Conservation (phyloP, 179 eudicot genomes). For the Gypsophila paniculata region DNA sequence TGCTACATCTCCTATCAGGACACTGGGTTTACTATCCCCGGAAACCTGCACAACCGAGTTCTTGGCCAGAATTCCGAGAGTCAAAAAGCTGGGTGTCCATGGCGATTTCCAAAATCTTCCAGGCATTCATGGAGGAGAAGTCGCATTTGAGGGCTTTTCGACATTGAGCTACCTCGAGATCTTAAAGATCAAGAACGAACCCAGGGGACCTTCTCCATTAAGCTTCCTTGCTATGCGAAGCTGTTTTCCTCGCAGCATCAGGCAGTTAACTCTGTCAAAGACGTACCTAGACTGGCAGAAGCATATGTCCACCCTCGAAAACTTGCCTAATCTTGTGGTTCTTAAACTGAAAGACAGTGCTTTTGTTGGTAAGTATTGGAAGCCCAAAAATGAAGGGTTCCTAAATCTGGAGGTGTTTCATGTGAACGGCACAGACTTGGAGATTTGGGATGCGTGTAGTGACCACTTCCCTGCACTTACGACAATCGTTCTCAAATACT, state of each 20-base stretch:
- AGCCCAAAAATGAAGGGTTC: constrained; percentile 20
- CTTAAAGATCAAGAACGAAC: constrained; percentile 15
- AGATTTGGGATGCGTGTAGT: constrained; percentile 15
- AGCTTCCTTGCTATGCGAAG: not conserved
- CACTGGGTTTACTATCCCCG: constrained; percentile 19
- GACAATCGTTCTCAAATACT: constrained; percentile 14
- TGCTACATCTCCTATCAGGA: constrained; percentile 17
- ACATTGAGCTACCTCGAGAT: constrained; percentile 6
- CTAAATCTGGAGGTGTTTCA: constrained; percentile 14
- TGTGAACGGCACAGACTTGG: constrained; percentile 19
- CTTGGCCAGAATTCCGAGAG: constrained; percentile 14
- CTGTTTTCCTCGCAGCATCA: constrained; percentile 11
- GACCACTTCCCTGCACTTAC: constrained; percentile 14
- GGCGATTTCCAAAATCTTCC: constrained; percentile 10
- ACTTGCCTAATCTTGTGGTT: constrained; percentile 20
- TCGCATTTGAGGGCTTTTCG: constrained; percentile 1
- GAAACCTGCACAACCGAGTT: constrained; percentile 23
- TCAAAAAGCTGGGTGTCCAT: constrained; percentile 14
- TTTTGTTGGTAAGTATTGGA: constrained; percentile 19
- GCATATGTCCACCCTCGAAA: constrained; percentile 20
- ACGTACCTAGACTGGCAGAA: constrained; percentile 17
- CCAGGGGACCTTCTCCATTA: not conserved
- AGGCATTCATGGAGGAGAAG: constrained; percentile 3
- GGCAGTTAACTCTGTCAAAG: constrained; percentile 14
- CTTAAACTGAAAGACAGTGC: constrained; percentile 17